These are phyloP conservation scores for Podospora bellae-mahoneyi DNA, from an alignment of 495 filamentous ascomycete genomes.

Conservation along the genomic window DNA sequence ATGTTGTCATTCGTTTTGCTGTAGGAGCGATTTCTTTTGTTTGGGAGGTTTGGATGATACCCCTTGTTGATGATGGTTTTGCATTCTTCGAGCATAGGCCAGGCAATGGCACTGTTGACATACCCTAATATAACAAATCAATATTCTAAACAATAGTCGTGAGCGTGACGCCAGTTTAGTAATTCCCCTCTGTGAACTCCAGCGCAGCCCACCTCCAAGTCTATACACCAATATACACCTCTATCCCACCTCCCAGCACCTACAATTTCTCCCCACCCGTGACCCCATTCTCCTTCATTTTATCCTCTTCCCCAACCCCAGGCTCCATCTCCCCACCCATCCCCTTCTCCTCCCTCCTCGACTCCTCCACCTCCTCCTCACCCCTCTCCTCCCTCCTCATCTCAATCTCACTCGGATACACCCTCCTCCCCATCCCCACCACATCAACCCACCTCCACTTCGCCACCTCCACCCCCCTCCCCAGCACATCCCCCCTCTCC, in stretches of 20 bases:
- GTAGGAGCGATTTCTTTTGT: neutral
- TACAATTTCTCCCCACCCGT: neutral
- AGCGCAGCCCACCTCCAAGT: neutral
- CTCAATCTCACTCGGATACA: constrained; percentile 25
- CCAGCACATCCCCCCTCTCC: constrained; percentile 41
- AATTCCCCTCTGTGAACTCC: no score
- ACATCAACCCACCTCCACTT: constrained; percentile 43
- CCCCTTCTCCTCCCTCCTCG: constrained; percentile 34
- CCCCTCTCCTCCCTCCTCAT: constrained; percentile 2
- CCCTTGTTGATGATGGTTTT: neutral
- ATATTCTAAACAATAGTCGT: neutral
- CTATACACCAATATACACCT: no score
- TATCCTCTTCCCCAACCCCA: neutral
- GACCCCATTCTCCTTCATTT: neutral
- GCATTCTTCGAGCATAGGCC: neutral
- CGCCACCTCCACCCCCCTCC: constrained; percentile 20
- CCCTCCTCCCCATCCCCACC: constrained; percentile 39
- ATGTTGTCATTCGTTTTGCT: neutral
- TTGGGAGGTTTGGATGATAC: neutral
- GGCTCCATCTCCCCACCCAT: constrained; percentile 46
- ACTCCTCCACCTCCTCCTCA: constrained; percentile 18
- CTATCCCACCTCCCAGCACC: neutral
- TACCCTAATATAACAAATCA: neutral
- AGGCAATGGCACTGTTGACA: neutral
- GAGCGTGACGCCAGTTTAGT: neutral